Conservation (phyloP, 306 rosid genomes). For the Macrotyloma uniflorum region DNA sequence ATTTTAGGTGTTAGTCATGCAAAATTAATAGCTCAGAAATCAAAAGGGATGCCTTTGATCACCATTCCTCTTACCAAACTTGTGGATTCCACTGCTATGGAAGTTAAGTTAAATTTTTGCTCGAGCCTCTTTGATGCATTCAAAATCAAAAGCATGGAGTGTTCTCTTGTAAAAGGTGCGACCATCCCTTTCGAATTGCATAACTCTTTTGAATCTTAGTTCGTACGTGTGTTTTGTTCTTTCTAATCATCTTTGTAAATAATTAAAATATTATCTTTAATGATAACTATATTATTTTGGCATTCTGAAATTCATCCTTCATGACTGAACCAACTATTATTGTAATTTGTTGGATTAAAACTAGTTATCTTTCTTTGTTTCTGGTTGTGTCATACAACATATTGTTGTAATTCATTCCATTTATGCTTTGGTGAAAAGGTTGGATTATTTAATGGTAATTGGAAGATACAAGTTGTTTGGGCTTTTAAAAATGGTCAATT, state of each 20-base stretch:
- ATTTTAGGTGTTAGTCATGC: constrained; percentile 58
- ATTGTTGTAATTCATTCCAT: constrained; percentile 6
- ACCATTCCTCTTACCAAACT: constrained; percentile 73
- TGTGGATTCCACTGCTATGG: constrained; percentile 60
- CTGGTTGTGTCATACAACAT: background rate
- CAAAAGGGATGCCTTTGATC: constrained; percentile 87
- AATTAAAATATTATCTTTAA: background rate
- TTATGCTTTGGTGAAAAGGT: constrained; percentile 4
- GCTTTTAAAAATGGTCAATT: constrained; percentile 1
- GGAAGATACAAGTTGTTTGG: background rate
- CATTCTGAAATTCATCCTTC: constrained; percentile 15
- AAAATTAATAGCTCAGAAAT: constrained; percentile 78
- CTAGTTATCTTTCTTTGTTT: background rate
- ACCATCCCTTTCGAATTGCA: constrained; percentile 7
- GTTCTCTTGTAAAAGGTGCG: constrained; percentile 58
- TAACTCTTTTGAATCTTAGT: constrained; percentile 8
- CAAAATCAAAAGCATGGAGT: constrained; percentile 49
- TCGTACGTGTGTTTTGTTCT: constrained; percentile 26
- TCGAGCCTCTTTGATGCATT: constrained; percentile 65
- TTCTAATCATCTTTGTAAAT: constrained; percentile 8
- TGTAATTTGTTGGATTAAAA: background rate
- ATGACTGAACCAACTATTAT: background rate
- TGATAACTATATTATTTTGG: background rate
- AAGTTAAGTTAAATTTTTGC: constrained; percentile 63
- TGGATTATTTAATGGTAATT: background rate